A percentile compares a stretch with the other conserved stretches of the same genome.
phyloP scores from a whole-genome alignment of 495 filamentous ascomycete genomes.

The Amniculicola lignicola region DNA sequence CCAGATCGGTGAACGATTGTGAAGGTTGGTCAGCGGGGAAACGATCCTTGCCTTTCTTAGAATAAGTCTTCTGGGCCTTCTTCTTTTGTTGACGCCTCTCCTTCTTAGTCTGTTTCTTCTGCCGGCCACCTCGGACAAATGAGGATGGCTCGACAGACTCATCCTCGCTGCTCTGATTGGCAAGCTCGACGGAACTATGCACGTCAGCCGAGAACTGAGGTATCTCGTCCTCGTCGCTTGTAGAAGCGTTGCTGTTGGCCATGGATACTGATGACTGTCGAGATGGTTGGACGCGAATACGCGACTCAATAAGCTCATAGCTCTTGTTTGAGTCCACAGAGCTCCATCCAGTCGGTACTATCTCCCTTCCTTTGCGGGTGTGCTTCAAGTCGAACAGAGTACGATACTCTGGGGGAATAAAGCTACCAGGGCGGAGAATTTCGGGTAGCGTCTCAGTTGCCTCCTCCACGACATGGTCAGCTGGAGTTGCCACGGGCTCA shows the following conservation, averaged over 20 bases:
- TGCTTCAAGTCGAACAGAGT: constrained; percentile 69
- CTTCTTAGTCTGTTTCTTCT: constrained; percentile 22
- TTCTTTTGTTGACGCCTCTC: constrained; percentile 28
- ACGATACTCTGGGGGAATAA: constrained; percentile 56
- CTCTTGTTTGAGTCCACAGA: constrained; percentile 52
- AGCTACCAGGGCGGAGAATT: constrained; percentile 48
- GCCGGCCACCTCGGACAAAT: constrained; percentile 21
- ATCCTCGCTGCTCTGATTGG: constrained; percentile 29
- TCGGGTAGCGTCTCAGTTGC: constrained; percentile 40
- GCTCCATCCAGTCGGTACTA: constrained; percentile 64
- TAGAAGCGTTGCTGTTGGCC: constrained; percentile 16
- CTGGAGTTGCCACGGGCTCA: constrained; percentile 49
- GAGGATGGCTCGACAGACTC: constrained; percentile 9
- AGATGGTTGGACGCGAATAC: constrained; percentile 41
- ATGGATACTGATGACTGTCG: constrained; percentile 40
- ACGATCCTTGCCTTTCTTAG: constrained; percentile 36
- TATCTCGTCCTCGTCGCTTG: constrained; percentile 30
- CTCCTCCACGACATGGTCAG: constrained; percentile 35
- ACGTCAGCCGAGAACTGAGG: constrained; percentile 25
- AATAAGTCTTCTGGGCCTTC: constrained; percentile 33
- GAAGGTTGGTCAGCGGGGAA: constrained; percentile 22
- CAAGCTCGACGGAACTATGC: constrained; percentile 7
- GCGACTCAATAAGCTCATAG: constrained; percentile 56
- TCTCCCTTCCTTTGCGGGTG: constrained; percentile 50
- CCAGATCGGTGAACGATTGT: constrained; percentile 13